Base-by-base conservation (phyloP, 2,329 filamentous ascomycete species). In the Talaromyces sp. region DNA sequence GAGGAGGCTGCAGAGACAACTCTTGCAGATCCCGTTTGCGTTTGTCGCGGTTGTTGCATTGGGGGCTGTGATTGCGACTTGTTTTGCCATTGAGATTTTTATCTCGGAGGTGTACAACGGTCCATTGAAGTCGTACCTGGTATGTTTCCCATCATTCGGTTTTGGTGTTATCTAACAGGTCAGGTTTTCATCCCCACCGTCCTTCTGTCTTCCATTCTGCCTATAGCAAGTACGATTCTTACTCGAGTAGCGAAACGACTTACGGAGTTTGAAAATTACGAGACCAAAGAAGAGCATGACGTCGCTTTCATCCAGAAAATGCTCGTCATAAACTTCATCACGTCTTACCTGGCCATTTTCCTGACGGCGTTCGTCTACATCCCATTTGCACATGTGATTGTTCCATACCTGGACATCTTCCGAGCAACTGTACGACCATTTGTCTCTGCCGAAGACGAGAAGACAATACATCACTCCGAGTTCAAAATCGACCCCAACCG, bases 251-350 rank as follows among this genome's bases (percentile, higher is more conserved):
- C 95, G 3, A 89, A 90, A 22, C 86, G 82, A 62, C 83, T 99
- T 27, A 98, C 91, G 0, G 84, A 92, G 31, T 88, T 89, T 70
- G 95, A 99, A 74, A 99, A 99, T 74, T 97, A 98, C 76, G 91
- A 95, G 73, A 98, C 92, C 0, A 86, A 90, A 64, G 90, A 93
- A 69, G 89, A 88, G 2, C 90, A 97, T 72, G 88, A 96, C 68
- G 87, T 89, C 27, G 91, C 93, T 2, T 84, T 98, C 74, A 92
- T 95, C 0, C 90, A 91, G 68, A 99, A 99, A 81, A 90, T 97
- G 60, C 98, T 99, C 73, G 89, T 98, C n/a, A 86, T 98, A 71
- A 97, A 98, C 81, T 97, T 98, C 78, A 94, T 98, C 77, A 97
- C 93, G 6, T 97, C 93, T 0, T 98, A 97, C 75, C 88, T 96